Percentiles rank a stretch among this genome's conserved stretches.
Conservation (phyloP, 805 yeast genomes). For the Wickerhamiella qilinensis region DNA sequence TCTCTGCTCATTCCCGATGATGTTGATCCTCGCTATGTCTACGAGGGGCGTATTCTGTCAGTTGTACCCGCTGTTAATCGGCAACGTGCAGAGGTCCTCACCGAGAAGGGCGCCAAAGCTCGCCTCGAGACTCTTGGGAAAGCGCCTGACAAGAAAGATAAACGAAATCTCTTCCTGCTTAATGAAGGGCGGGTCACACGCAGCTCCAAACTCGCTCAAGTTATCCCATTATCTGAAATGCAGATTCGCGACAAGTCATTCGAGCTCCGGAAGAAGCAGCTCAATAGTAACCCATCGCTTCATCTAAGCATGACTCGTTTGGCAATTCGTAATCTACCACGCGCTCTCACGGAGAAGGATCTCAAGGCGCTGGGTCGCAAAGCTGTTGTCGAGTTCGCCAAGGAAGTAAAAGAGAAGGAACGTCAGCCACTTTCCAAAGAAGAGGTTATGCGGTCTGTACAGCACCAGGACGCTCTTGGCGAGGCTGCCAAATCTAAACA, state of each 20-base stretch:
- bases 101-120: constrained; percentile 55
- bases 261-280: constrained; percentile 72
- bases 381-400: constrained; percentile 88
- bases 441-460: constrained; percentile 66
- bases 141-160: constrained; percentile 64
- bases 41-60: constrained; percentile 80
- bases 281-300: constrained; percentile 76
- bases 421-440: constrained; percentile 84
- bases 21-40: constrained; percentile 71
- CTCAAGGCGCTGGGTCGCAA: constrained; percentile 85
- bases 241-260: constrained; percentile 80
- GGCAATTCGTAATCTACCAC: constrained; percentile 86
- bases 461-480: constrained; percentile 36
- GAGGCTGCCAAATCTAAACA: constrained; percentile 41
- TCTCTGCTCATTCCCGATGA: constrained; percentile 81
- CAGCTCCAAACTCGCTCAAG: constrained; percentile 60
- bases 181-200: constrained; percentile 88
- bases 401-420: constrained; percentile 54
- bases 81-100: constrained; percentile 57
- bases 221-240: constrained; percentile 54
- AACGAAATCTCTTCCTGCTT: constrained; percentile 65
- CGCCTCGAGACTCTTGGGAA: constrained; percentile 69
- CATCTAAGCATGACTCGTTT: constrained; percentile 90
- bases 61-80: constrained; percentile 76
- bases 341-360: constrained; percentile 78